A percentile compares a stretch with the other conserved stretches of the same genome.
Evolutionary conservation across 495 filamentous ascomycete genomes (phyloP).

Genomic region (Ramalina intermedia): DNA sequence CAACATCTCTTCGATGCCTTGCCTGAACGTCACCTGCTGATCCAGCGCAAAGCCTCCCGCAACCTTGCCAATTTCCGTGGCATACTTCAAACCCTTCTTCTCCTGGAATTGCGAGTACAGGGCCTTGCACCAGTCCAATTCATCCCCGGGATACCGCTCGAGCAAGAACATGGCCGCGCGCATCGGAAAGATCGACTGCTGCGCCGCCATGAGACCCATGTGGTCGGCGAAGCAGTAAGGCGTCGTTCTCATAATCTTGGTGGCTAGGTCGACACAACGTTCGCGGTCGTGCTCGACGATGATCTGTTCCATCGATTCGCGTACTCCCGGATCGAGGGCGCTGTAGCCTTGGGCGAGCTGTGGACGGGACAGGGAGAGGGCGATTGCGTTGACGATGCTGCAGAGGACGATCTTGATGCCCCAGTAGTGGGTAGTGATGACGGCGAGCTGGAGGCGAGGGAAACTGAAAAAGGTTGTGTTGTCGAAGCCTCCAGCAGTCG

Average conservation of each 20-base stretch:
- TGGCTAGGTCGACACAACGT: conserved; percentile 5
- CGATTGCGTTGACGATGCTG: not conserved
- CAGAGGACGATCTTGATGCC: not conserved
- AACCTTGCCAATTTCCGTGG: conserved; percentile 6
- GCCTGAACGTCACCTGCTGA: not conserved
- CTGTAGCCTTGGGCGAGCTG: too few relatives aligned
- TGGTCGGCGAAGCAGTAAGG: conserved; percentile 4
- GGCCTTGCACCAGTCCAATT: conserved; percentile 9
- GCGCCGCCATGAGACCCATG: conserved; percentile 9
- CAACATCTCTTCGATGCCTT: too few relatives aligned
- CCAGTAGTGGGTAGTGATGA: not conserved
- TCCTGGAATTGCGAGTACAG: conserved; percentile 1
- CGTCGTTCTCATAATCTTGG: conserved; percentile 9
- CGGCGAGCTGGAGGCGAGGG: not conserved
- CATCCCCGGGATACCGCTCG: conserved; percentile 1
- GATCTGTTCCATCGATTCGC: not conserved
- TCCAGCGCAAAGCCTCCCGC: not conserved
- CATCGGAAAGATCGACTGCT: conserved; percentile 7
- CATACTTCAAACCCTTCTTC: conserved; percentile 8
- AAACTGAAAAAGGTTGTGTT: not conserved
- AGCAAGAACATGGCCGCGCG: conserved; percentile 4
- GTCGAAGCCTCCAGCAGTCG: too few relatives aligned
- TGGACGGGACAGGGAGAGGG: too few relatives aligned
- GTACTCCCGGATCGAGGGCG: not conserved
- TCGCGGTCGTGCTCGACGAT: not conserved